Evolutionary conservation across 441 rosid species (phyloP).

Genomic region (Jatropha podagrica): DNA sequence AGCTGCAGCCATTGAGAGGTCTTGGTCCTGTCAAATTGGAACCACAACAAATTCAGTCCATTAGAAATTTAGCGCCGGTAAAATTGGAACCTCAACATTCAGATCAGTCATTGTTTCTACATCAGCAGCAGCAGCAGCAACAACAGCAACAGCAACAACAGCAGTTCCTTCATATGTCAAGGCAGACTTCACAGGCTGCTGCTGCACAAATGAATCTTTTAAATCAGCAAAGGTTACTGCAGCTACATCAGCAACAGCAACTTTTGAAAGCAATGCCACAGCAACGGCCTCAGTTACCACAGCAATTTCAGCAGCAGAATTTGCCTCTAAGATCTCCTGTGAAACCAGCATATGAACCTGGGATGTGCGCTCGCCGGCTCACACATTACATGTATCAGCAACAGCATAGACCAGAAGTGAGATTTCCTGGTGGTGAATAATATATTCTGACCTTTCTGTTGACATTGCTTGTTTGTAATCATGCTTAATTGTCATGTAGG

Average conservation of each 20-base stretch:
- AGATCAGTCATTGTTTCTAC: constrained; percentile 67
- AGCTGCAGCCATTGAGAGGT: constrained; percentile 58
- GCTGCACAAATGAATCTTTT: constrained; percentile 62
- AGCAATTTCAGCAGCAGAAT: constrained; percentile 84
- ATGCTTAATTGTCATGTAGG: constrained; percentile 41
- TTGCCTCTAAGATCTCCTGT: constrained; percentile 67
- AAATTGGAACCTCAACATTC: constrained; percentile 85
- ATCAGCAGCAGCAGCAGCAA: constrained; percentile 62
- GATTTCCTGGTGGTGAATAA: constrained; percentile 23
- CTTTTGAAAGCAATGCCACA: constrained; percentile 78
- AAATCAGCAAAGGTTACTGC: constrained; percentile 76
- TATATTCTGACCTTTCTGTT: constrained; percentile 1
- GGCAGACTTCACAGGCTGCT: constrained; percentile 77
- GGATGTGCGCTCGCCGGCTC: constrained; percentile 90
- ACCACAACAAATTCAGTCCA: constrained; percentile 59
- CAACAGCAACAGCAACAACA: constrained; percentile 67
- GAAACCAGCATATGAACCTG: constrained; percentile 83
- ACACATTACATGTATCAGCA: constrained; percentile 93
- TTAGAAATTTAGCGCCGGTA: constrained; percentile 66
- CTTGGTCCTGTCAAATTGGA: constrained; percentile 69
- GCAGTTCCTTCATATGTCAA: constrained; percentile 74
- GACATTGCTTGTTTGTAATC: constrained; percentile 6
- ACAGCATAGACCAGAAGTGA: constrained; percentile 95
- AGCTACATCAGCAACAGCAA: constrained; percentile 87
- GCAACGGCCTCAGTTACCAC: constrained; percentile 75